A percentile compares a stretch with the other conserved stretches of the same genome.
phyloP scores from a whole-genome alignment of 1,284 basidiomycete species.

The Rhodotorula sp. region DNA sequence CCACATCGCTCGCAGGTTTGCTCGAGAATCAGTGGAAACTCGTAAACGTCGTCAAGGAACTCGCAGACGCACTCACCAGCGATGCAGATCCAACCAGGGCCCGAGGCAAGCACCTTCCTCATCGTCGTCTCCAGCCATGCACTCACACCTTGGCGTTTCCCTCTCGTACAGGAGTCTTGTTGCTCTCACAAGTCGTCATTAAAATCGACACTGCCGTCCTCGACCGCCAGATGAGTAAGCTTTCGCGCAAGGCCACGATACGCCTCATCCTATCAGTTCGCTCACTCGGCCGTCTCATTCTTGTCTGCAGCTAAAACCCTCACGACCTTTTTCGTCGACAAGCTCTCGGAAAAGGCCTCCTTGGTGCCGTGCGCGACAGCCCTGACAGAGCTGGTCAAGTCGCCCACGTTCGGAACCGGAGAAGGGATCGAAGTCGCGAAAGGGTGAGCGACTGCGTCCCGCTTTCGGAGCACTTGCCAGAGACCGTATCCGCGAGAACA shows the following conservation, averaged over 20 bases:
- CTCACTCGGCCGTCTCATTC: neutral
- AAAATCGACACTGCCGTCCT: conserved; percentile 64
- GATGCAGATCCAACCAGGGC: conserved; percentile 74
- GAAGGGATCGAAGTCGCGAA: conserved; percentile 68
- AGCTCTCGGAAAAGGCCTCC: conserved; percentile 74
- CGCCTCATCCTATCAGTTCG: neutral
- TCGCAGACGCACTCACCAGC: conserved; percentile 81
- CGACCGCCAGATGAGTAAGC: conserved; percentile 76
- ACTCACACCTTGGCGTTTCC: neutral
- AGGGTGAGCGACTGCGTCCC: conserved; percentile 59
- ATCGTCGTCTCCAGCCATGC: neutral
- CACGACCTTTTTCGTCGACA: conserved; percentile 76
- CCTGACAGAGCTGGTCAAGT: conserved; percentile 64
- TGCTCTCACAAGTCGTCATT: conserved; percentile 66
- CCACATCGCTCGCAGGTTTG: conserved; percentile 13
- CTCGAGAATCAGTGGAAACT: conserved; percentile 48
- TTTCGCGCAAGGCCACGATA: neutral
- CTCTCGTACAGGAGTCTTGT: conserved; percentile 63
- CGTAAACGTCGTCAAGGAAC: conserved; percentile 76
- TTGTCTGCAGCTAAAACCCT: conserved; percentile 68
- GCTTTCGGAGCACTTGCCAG: neutral
- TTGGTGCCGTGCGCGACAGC: conserved; percentile 72
- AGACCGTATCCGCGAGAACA: no score
- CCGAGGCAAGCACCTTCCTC: conserved; percentile 62
- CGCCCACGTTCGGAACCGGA: conserved; percentile 66